Conservation (phyloP, 805 yeast genomes). For the Candida ipomoeae region DNA sequence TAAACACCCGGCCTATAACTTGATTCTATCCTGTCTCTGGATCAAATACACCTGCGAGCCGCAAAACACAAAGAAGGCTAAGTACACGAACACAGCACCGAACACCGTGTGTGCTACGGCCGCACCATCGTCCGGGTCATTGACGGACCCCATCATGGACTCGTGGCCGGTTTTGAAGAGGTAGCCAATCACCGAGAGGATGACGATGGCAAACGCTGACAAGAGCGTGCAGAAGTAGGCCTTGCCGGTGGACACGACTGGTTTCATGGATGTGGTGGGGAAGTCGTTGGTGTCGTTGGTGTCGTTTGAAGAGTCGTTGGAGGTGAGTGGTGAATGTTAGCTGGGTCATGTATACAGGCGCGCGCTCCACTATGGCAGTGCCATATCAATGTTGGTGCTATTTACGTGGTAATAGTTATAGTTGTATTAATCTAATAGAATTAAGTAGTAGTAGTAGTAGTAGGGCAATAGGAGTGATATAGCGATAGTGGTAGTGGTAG, state of each 20-base stretch:
- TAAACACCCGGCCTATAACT: slow-evolving; percentile 17
- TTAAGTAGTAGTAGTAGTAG: too few relatives aligned
- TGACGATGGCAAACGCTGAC: slow-evolving; percentile 88
- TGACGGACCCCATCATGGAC: slow-evolving; percentile 86
- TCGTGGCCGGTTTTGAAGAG: slow-evolving; percentile 80
- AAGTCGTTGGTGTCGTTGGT: too few relatives aligned
- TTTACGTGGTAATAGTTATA: too few relatives aligned
- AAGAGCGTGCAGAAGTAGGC: slow-evolving; percentile 95
- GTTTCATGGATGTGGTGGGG: slow-evolving; percentile 28
- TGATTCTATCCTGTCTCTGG: slow-evolving; percentile 64
- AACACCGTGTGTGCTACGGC: slow-evolving; percentile 90
- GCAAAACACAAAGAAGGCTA: slow-evolving; percentile 78
- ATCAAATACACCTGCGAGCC: slow-evolving; percentile 75
- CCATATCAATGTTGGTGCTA: too few relatives aligned
- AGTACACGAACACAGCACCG: slow-evolving; percentile 83
- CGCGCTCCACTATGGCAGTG: neutral
- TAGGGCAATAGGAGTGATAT: too few relatives aligned
- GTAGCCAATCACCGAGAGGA: slow-evolving; percentile 77
- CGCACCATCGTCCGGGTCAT: slow-evolving; percentile 88
- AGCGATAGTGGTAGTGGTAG: too few relatives aligned
- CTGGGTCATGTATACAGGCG: neutral
- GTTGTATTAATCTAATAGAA: too few relatives aligned
- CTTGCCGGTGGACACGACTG: slow-evolving; percentile 57
- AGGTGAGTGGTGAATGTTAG: neutral
- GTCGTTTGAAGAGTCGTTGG: too few relatives aligned